Evolutionary conservation across 2,329 filamentous ascomycete genomes (phyloP), one percentile per base, ranked within the genome.

Genomic region (Fusarium sp.): DNA sequence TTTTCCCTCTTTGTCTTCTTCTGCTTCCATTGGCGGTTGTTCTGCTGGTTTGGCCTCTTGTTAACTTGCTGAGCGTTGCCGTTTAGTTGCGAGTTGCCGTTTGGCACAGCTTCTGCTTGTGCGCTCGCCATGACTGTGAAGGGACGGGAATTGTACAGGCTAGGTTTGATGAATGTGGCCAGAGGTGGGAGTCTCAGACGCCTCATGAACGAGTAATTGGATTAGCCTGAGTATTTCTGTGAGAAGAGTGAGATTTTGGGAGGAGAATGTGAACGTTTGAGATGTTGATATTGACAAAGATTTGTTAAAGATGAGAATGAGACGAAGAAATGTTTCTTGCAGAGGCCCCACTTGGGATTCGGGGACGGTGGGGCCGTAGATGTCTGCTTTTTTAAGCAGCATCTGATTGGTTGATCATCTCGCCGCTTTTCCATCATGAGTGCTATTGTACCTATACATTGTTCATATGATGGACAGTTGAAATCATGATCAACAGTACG

Each of bases 1-100:
- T 86, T 86, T 77, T 89, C 87, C 62, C 86, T 86, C 84, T 88
- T 90, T 42, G 84, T 85, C 80, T 88, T 88, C 75, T 87, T 87
- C 58, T 82, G 79, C 72, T 83, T 82, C 76, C 77, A 78, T 38
- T 73, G 65, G 35, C 76, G 74, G 37, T 73, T 73, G 3, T 69
- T 72, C 31, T 72, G 72, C 29, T 67, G 64, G 15, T 72, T 63
- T 33, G 73, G 72, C 33, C 77, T 69, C 75, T 80, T 80, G 39
- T 77, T 79, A 8, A 58, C 46, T 60, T 69, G 54, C 42, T 66
- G 56, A 29, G 65, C 23, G 41, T 62, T 63, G 33, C 35, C 49
- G 10, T 67, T 69, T 39, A 42, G 38, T 54, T 75, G 66, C 35
- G 73, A 61, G 51, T 65, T 66, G 46, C 72, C 64, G 37, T 72